A percentile compares a stretch with the other conserved stretches of the same genome.
phyloP scores from a whole-genome alignment of 306 rosid genomes.

The Prosopis cineraria region DNA sequence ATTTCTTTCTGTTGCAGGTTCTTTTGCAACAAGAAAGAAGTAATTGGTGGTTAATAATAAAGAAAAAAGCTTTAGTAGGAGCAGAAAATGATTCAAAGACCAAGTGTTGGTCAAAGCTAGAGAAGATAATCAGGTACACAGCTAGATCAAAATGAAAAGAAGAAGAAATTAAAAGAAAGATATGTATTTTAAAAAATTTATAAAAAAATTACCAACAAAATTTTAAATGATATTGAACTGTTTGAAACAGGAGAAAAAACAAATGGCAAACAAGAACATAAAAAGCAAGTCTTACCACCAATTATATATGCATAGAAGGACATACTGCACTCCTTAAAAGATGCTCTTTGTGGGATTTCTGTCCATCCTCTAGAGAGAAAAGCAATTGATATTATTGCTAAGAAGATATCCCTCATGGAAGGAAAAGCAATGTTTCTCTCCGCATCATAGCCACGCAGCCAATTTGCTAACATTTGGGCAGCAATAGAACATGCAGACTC shows the following conservation, averaged over 20 bases:
- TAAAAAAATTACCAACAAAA: background rate
- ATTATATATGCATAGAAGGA: slow-evolving; percentile 63
- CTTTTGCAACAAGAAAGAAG: background rate
- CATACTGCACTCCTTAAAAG: slow-evolving; percentile 64
- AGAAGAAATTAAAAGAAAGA: background rate
- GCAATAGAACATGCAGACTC: slow-evolving; percentile 79
- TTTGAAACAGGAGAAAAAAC: background rate
- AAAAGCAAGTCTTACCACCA: slow-evolving; percentile 63
- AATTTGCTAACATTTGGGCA: slow-evolving; percentile 81
- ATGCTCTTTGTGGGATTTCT: slow-evolving; percentile 50
- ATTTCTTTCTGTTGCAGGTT: background rate
- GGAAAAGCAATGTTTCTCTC: slow-evolving; percentile 50
- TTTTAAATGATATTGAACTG: slow-evolving; percentile 26
- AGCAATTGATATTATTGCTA: slow-evolving; percentile 60
- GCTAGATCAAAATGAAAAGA: background rate
- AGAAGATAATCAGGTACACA: background rate
- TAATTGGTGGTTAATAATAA: background rate
- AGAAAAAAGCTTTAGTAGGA: background rate
- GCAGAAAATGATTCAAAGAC: background rate
- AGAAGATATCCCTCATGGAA: slow-evolving; percentile 54
- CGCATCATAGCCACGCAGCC: slow-evolving; percentile 60
- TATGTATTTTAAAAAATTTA: background rate
- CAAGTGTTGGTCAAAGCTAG: background rate
- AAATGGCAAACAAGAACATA: slow-evolving; percentile 29
- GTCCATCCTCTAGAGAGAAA: slow-evolving; percentile 65